Conservation (phyloP, 2,329 filamentous ascomycete species). For the Aphanocladium album region DNA sequence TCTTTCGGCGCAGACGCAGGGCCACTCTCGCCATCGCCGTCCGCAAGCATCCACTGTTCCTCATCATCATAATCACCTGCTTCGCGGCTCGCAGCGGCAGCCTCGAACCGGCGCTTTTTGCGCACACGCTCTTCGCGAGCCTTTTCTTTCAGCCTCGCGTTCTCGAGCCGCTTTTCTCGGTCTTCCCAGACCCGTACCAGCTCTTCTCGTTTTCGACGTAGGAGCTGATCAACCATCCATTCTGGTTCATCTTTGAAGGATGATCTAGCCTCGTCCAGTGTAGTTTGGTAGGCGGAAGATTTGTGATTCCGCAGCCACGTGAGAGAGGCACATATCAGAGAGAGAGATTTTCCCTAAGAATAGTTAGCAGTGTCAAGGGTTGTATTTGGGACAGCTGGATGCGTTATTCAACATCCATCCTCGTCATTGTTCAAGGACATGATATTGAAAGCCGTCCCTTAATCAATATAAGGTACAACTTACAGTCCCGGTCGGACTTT, state of each 20-base stretch:
- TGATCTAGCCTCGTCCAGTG: constrained; percentile 38
- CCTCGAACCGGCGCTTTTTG: constrained; percentile 43
- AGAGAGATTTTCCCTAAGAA: constrained; percentile 76
- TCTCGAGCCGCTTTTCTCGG: constrained; percentile 65
- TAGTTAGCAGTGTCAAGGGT: too few relatives aligned
- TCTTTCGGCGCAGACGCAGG: constrained; percentile 25
- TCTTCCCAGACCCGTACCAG: constrained; percentile 64
- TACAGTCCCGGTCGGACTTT: constrained; percentile 83
- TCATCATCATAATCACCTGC: constrained; percentile 51
- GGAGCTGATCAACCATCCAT: constrained; percentile 78
- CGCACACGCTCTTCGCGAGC: constrained; percentile 46
- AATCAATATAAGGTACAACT: constrained; percentile 17
- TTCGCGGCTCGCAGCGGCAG: constrained; percentile 19
- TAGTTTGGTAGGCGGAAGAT: constrained; percentile 50
- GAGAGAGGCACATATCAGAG: constrained; percentile 80
- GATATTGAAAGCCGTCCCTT: background rate
- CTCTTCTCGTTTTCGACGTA: constrained; percentile 61
- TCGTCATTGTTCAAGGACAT: background rate
- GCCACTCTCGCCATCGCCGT: constrained; percentile 50
- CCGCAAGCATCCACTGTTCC: constrained; percentile 65
- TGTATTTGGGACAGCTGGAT: too few relatives aligned
- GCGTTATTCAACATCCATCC: background rate
- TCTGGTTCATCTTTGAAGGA: constrained; percentile 64
- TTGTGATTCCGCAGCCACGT: constrained; percentile 90
- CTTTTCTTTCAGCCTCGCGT: constrained; percentile 58